Conservation (phyloP, 768 basidiomycete species). For the Leucocoprinus leucothites region DNA sequence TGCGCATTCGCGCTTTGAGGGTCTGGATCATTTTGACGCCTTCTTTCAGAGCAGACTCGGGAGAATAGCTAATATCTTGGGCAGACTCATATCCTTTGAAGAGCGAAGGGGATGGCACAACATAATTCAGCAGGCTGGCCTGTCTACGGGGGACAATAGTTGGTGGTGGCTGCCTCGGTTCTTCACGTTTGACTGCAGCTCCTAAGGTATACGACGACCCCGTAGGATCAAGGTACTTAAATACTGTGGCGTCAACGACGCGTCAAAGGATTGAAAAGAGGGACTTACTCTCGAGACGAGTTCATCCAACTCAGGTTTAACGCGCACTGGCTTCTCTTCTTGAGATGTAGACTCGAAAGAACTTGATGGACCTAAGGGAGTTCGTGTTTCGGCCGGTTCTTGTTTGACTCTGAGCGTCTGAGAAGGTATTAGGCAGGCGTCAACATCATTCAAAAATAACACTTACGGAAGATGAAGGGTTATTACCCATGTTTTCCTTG, state of each 20-base stretch:
- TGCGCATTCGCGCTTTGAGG: conserved; percentile 39
- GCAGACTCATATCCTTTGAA: conserved; percentile 37
- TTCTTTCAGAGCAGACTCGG: conserved; percentile 47
- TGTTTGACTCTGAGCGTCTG: neutral
- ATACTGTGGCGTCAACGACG: neutral
- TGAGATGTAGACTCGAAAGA: neutral
- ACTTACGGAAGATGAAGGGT: neutral
- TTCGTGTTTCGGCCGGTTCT: neutral
- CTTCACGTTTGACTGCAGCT: neutral
- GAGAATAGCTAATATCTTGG: conserved; percentile 43
- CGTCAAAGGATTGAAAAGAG: neutral
- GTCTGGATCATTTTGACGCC: conserved; percentile 52
- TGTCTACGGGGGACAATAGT: neutral
- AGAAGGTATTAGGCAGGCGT: neutral
- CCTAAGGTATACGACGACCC: neutral
- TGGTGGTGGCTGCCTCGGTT: neutral
- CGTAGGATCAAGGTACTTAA: neutral
- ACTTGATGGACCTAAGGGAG: neutral
- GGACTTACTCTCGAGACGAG: neutral
- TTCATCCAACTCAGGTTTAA: neutral
- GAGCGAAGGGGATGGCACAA: conserved; percentile 15
- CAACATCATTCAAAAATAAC: neutral
- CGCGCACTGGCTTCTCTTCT: conserved; percentile 1
- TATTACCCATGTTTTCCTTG: neutral
- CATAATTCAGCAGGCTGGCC: conserved; percentile 12